Base-by-base conservation (phyloP, 768 basidiomycete genomes). In the Leccinum arenicola region DNA sequence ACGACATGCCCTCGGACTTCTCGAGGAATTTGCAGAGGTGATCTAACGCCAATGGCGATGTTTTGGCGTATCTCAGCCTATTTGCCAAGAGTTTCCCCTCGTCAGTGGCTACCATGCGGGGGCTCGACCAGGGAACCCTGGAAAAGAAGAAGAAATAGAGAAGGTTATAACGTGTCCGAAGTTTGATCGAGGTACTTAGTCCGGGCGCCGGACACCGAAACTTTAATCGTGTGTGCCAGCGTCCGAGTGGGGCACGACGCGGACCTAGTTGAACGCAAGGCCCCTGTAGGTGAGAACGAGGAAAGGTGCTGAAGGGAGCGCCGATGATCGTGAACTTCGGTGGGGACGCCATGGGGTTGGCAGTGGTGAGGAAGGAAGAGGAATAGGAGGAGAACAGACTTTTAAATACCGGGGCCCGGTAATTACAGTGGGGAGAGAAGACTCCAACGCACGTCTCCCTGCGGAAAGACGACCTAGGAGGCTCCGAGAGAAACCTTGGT, bases 241-340 rank as follows among this genome's bases (percentile, higher is more conserved):
- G 7, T 71, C 66, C 1, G 73, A 71, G 60, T 71, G 72, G 0
- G 71, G 69, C 7, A 58, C 49, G 31, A 61, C 66, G 8, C 58
- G 50, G 50, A 70, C 56, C 8, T 73, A 71, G 51, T 66, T 54
- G 35, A 69, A 74, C n/a, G 62, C 3, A 12, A 73, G 40, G n/a
- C 62, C 59, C 49, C 71, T 74, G 64, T 73, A 59, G 21, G 55
- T 62, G 49, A 73, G 61, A 1, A 43, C 73, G 25, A 6, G 69
- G 74, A 35, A 71, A 74, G 2, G 73, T 73, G 52, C 71, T 74
- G 38, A 66, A 73, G 9, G 73, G 73, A 0, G 72, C 74, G 12
- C 72, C 72, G 31, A 73, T 63, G 63, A 74, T 47, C 11, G 73
- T 73, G 50, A 65, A 68, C 14, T 15, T 14, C 21, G 50, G 58